Evolutionary conservation across 306 rosid genomes (phyloP).

Genomic region (Vicia sativa): DNA sequence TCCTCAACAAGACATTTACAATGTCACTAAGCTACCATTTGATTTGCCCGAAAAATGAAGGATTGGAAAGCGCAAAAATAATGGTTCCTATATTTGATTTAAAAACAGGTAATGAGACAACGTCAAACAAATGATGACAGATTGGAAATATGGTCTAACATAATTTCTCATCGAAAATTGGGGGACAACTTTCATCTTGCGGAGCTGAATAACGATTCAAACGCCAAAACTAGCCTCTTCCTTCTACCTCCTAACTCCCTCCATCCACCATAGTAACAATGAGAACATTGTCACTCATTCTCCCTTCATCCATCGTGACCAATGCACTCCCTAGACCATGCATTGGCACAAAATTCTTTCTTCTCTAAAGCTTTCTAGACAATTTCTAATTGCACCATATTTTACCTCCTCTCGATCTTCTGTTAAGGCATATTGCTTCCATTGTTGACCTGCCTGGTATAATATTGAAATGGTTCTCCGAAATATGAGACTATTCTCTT

Average conservation of each 20-base stretch:
- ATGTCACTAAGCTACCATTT: not conserved
- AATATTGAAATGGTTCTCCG: not conserved
- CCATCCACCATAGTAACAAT: not conserved
- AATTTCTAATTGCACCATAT: not conserved
- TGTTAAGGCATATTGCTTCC: not conserved
- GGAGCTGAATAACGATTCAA: not conserved
- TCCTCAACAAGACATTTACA: constrained; percentile 2
- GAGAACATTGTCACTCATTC: not conserved
- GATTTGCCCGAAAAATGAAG: not conserved
- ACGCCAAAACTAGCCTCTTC: not conserved
- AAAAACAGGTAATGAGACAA: not conserved
- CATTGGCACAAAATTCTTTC: not conserved
- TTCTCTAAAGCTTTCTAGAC: not conserved
- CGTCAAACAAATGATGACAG: not conserved
- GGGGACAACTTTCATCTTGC: not conserved
- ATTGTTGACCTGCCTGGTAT: not conserved
- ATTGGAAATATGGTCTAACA: not conserved
- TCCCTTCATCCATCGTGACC: not conserved
- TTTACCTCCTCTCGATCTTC: constrained; percentile 3
- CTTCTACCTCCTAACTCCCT: constrained; percentile 9
- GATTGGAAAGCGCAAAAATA: not conserved
- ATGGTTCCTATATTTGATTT: not conserved
- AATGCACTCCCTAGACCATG: not conserved
- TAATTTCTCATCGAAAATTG: not conserved
- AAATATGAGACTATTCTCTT: not conserved